Percentiles rank a stretch among this genome's conserved stretches.
Conservation (phyloP, 2,329 filamentous ascomycete species). For the Pseudopyrenochaeta lycopersici region DNA sequence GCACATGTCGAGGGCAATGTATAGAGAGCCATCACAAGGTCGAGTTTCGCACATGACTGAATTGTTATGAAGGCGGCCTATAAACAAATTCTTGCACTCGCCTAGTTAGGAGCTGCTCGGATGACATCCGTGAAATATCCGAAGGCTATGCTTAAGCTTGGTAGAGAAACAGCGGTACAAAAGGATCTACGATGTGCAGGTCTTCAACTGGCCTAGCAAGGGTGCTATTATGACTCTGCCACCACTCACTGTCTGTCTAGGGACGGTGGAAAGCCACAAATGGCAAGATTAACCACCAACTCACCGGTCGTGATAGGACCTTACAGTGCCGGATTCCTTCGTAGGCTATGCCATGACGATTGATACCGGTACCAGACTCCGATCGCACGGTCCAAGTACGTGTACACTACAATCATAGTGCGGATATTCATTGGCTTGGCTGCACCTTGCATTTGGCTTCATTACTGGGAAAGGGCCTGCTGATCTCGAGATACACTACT, state of each 20-base stretch:
- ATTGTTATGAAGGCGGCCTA: no score
- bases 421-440: slow-evolving; percentile 26
- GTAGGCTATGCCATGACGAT: slow-evolving; percentile 1
- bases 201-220: slow-evolving; percentile 5
- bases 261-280: slow-evolving; percentile 1
- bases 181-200: slow-evolving; percentile 15
- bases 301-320: slow-evolving; percentile 20
- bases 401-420: slow-evolving; percentile 18
- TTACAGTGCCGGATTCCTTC: slow-evolving; percentile 9
- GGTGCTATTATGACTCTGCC: slow-evolving; percentile 1
- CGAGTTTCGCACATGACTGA: no score
- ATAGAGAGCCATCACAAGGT: no score
- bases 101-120: slow-evolving; percentile 11
- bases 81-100: neutral
- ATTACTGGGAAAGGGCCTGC: slow-evolving; percentile 5
- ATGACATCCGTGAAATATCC: slow-evolving; percentile 14
- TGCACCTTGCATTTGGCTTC: slow-evolving; percentile 7
- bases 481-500: neutral
- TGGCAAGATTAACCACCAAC: slow-evolving; percentile 26
- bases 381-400: slow-evolving; percentile 26
- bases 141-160: slow-evolving; percentile 4
- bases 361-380: slow-evolving; percentile 15
- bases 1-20: no score
- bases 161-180: slow-evolving; percentile 4
- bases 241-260: slow-evolving; percentile 2